These are phyloP conservation scores for Ephemerocybe angulata DNA, from an alignment of 768 basidiomycete genomes.

Conservation along the genomic window DNA sequence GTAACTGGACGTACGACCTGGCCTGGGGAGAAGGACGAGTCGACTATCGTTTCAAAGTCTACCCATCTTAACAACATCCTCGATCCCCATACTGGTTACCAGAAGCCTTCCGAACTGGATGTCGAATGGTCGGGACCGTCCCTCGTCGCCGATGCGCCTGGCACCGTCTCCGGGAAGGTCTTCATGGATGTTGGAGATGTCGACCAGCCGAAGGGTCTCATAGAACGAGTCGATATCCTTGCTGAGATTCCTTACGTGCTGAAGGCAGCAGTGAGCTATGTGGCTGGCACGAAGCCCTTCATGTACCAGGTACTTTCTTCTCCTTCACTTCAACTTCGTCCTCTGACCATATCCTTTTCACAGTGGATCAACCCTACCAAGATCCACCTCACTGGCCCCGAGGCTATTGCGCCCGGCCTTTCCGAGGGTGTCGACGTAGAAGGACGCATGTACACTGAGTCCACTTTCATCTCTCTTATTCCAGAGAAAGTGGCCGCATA, in stretches of 20 bases:
- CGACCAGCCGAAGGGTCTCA: constrained; percentile 62
- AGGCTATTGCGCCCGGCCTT: constrained; percentile 35
- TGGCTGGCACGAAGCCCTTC: constrained; percentile 89
- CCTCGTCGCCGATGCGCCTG: constrained; percentile 47
- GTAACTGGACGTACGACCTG: constrained; percentile 80
- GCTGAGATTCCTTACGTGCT: constrained; percentile 92
- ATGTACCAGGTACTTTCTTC: constrained; percentile 76
- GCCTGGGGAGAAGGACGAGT: constrained; percentile 51
- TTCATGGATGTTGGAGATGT: constrained; percentile 56
- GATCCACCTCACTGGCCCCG: constrained; percentile 41
- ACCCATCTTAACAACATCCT: constrained; percentile 54
- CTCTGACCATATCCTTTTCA: constrained; percentile 15
- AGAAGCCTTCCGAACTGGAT: constrained; percentile 60
- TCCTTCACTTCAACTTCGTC: constrained; percentile 8
- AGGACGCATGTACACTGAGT: constrained; percentile 82
- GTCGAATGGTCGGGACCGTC: constrained; percentile 81
- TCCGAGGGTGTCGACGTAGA: constrained; percentile 47
- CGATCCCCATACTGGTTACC: constrained; percentile 83
- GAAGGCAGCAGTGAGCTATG: constrained; percentile 90
- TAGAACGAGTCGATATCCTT: constrained; percentile 92
- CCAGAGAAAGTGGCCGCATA: not conserved
- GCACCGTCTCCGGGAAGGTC: constrained; percentile 54
- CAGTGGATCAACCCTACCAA: constrained; percentile 50
- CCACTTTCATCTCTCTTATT: constrained; percentile 73
- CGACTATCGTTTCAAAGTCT: constrained; percentile 56